Evolutionary conservation across 73 alveolate genomes (phyloP), one percentile per base, ranked within the genome.

Genomic region (Paramecium caudatum): DNA sequence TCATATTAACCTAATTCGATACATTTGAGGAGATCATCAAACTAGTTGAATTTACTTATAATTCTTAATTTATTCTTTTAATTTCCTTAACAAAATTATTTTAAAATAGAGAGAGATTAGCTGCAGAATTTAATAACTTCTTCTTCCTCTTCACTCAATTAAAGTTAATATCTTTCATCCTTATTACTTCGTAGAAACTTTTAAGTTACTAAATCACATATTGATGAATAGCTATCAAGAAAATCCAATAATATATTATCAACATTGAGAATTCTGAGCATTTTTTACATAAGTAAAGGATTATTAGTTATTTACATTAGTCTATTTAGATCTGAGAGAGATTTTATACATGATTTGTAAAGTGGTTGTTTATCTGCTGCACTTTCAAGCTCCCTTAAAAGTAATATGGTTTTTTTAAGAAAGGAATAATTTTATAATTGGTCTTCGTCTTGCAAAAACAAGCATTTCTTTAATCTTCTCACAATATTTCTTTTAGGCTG

Each of bases 401-500:
- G 8, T 13, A 33, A n/a, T 10, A 33, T 33, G 17, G 39, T 33
- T 33, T 65, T 9, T 65, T 65, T 65, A 25, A 65, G 6, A 13
- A 33, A 65, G 27, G 27, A 36, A 10, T 65, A 65, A 33, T 30
- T 12, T 0, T 36, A 33, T 1, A 36, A 0, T 9, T 65, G 50
- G 2, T 65, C 19, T 21, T 65, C 12, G 5, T 65, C 34, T 65
- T 65, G 50, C 25, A 65, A 33, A 36, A 65, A 65, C 3, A 65
- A 65, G 8, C 47, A 33, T 65, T 65, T 65, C 34, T 65, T 10
- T 36, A 65, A 33, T 9, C 83, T 10, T 15, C 34, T 65, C 9
- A 65, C 39, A 32, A 65, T 65, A 65, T 65, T 65, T 65, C 83
- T 33, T 65, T 65, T 65, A 13, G 83, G 83, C 15, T 65, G 8